These are phyloP conservation scores for Arthrobotrys megalospora DNA, from an alignment of 2,329 filamentous ascomycete species.

Conservation along the genomic window DNA sequence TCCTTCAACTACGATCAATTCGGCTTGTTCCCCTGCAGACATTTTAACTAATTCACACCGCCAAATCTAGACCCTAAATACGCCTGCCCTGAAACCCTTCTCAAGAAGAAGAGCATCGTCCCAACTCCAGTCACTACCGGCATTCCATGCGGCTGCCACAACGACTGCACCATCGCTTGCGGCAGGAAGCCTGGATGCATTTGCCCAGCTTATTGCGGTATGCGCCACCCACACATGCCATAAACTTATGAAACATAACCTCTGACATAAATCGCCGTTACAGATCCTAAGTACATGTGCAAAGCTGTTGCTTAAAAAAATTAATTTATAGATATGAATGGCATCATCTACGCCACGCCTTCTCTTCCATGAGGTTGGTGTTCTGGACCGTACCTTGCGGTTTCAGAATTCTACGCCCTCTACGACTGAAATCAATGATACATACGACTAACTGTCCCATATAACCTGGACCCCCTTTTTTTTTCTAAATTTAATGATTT, in stretches of 20 bases:
- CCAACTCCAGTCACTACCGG: constrained; percentile 25
- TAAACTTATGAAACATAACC: neutral
- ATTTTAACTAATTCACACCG: neutral
- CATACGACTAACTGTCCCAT: neutral
- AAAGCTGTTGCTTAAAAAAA: neutral
- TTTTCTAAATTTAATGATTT: neutral
- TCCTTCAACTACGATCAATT: neutral
- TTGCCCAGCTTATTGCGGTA: constrained; percentile 59
- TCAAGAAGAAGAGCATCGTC: constrained; percentile 12
- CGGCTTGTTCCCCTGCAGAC: neutral
- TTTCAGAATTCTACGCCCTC: neutral
- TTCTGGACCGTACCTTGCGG: neutral
- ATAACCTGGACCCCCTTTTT: neutral
- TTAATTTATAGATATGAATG: neutral
- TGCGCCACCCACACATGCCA: constrained; percentile 10
- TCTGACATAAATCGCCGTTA: constrained; percentile 30
- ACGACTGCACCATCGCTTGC: constrained; percentile 46
- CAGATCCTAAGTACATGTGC: constrained; percentile 54
- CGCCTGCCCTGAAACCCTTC: constrained; percentile 31
- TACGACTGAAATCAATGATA: neutral
- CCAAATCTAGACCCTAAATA: constrained; percentile 58
- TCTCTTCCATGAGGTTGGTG: neutral
- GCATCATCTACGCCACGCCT: neutral
- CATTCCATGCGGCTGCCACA: constrained; percentile 47
- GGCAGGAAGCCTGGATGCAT: constrained; percentile 16